Evolutionary conservation across 495 filamentous ascomycete genomes (phyloP).

Genomic region (Podospora anserina): DNA sequence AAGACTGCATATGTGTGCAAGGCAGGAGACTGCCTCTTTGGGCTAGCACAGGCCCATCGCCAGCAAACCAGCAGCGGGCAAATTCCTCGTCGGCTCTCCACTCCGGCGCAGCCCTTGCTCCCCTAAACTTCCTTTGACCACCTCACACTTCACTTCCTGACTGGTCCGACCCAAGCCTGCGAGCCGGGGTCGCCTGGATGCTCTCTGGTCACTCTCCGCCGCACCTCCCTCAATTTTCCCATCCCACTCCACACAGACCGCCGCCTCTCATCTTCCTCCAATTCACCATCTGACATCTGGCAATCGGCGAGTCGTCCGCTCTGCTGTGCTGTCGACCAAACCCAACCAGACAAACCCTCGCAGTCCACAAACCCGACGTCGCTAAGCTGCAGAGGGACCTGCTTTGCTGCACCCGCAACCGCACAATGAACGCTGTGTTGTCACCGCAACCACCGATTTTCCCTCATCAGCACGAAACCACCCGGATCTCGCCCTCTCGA

Average conservation of each 20-base stretch:
- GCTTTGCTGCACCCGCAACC: not conserved
- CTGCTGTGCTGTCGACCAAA: constrained; percentile 11
- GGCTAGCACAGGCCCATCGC: not conserved
- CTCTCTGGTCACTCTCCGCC: constrained; percentile 29
- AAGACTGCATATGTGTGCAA: not conserved
- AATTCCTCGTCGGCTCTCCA: constrained; percentile 20
- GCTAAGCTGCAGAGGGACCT: constrained; percentile 1
- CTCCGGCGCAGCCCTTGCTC: constrained; percentile 17
- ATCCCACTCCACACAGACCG: constrained; percentile 25
- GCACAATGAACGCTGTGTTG: constrained; percentile 50
- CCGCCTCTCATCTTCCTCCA: constrained; percentile 16
- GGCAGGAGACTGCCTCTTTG: not conserved
- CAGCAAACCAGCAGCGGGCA: constrained; percentile 12
- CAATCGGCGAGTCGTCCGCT: constrained; percentile 12
- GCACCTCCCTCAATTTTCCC: constrained; percentile 40
- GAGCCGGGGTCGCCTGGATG: constrained; percentile 33
- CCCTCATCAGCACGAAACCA: constrained; percentile 70
- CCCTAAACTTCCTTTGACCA: constrained; percentile 20
- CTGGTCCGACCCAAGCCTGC: constrained; percentile 28
- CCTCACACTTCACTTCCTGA: constrained; percentile 36
- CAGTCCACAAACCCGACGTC: not conserved
- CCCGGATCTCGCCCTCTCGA: constrained; percentile 66
- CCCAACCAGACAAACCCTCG: constrained; percentile 11
- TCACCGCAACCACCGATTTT: constrained; percentile 63
- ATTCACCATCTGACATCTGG: constrained; percentile 9